These are phyloP conservation scores for Sarocladiaceae sp. DNA, from an alignment of 2,329 filamentous ascomycete species.

Conservation along the genomic window DNA sequence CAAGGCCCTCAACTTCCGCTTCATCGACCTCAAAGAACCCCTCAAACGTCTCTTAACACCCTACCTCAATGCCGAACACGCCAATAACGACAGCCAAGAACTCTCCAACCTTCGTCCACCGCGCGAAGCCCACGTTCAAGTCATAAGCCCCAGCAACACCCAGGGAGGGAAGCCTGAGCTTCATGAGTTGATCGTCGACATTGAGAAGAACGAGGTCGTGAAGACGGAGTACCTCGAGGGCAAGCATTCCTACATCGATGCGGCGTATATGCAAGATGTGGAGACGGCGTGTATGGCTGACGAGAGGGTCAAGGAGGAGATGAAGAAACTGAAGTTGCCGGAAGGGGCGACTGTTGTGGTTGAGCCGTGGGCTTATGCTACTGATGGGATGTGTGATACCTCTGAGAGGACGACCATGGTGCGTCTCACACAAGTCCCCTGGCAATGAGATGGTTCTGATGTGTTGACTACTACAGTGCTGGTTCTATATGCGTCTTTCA, in stretches of 20 bases:
- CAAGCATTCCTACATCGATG: slow-evolving; percentile 43
- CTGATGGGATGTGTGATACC: slow-evolving; percentile 50
- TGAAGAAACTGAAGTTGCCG: slow-evolving; percentile 38
- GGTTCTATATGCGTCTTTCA: slow-evolving; percentile 23
- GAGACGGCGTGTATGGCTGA: slow-evolving; percentile 43
- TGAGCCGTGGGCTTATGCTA: slow-evolving; percentile 53
- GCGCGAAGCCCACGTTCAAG: slow-evolving; percentile 33
- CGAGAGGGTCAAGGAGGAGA: slow-evolving; percentile 35
- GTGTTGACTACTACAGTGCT: slow-evolving; percentile 15
- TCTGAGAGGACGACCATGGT: slow-evolving; percentile 44
- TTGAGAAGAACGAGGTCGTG: slow-evolving; percentile 17
- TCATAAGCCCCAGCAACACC: slow-evolving; percentile 18
- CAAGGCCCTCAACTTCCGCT: slow-evolving; percentile 36
- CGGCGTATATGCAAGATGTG: slow-evolving; percentile 41
- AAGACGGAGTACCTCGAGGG: slow-evolving; percentile 29
- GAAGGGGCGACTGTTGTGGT: slow-evolving; percentile 38
- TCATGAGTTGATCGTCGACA: slow-evolving; percentile 26
- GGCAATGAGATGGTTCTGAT: background rate
- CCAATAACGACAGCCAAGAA: slow-evolving; percentile 15
- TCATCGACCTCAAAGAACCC: slow-evolving; percentile 47
- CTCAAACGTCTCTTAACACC: slow-evolving; percentile 40
- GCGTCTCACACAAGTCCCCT: slow-evolving; percentile 1
- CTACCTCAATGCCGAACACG: slow-evolving; percentile 39
- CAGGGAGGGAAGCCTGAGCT: slow-evolving; percentile 15
- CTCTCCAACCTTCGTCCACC: slow-evolving; percentile 5